Evolutionary conservation across 2,329 filamentous ascomycete genomes (phyloP).

Genomic region (Epichloe sibirici): DNA sequence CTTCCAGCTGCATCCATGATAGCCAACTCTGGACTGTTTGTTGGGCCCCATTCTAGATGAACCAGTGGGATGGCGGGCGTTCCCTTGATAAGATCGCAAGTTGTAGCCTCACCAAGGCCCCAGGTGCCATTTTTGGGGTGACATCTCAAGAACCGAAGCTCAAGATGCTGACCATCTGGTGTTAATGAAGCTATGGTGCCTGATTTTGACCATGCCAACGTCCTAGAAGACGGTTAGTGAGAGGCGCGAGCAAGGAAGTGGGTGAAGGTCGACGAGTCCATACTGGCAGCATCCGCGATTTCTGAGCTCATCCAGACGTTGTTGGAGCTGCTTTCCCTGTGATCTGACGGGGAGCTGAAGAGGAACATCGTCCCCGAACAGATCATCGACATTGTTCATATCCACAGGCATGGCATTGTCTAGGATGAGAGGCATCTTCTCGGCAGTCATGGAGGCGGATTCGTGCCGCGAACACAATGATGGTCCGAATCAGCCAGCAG

Average conservation of each 20-base stretch:
- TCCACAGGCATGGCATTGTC: conserved; percentile 34
- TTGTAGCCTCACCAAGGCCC: conserved; percentile 61
- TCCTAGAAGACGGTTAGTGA: conserved; percentile 33
- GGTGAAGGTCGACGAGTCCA: conserved; percentile 17
- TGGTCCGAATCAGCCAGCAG: not conserved
- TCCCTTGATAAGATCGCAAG: conserved; percentile 47
- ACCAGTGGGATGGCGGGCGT: conserved; percentile 56
- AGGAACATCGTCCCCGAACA: conserved; percentile 61
- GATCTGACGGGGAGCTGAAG: conserved; percentile 36
- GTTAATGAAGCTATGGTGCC: conserved; percentile 78
- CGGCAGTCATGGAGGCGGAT: conserved; percentile 19
- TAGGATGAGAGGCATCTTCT: conserved; percentile 32
- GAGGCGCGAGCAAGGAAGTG: not conserved
- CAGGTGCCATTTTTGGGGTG: conserved; percentile 59
- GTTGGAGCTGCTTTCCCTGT: conserved; percentile 49
- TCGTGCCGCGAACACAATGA: not conserved
- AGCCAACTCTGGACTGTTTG: conserved; percentile 66
- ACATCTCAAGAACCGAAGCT: conserved; percentile 61
- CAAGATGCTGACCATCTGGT: conserved; percentile 55
- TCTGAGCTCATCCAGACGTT: conserved; percentile 66
- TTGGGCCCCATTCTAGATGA: conserved; percentile 70
- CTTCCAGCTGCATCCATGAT: conserved; percentile 70
- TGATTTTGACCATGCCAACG: conserved; percentile 75
- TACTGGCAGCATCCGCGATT: conserved; percentile 72
- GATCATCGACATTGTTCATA: conserved; percentile 55